Conservation (phyloP, 257 asterid genomes). For the Schizonepeta tenuifolia region DNA sequence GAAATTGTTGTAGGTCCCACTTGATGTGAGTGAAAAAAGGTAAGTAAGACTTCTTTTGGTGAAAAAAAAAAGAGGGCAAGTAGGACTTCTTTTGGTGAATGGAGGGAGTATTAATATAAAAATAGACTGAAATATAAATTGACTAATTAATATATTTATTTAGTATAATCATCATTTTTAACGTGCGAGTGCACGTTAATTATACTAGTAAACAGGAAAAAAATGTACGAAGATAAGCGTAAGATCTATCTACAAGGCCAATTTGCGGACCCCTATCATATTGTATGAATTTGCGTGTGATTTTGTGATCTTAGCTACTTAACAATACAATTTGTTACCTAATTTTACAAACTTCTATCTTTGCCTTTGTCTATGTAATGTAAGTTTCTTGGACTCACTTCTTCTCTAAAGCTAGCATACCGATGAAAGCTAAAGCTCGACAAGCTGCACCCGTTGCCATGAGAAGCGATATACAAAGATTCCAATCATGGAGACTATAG, state of each 20-base stretch:
- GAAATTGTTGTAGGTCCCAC: too few species aligned
- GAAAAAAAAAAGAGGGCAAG: too few species aligned
- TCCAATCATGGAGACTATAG: slow-evolving; percentile 52
- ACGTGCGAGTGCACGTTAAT: too few species aligned
- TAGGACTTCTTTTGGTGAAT: too few species aligned
- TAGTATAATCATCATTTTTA: too few species aligned
- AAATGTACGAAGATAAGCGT: not conserved
- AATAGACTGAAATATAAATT: too few species aligned
- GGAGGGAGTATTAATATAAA: too few species aligned
- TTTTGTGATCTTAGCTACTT: slow-evolving; percentile 18
- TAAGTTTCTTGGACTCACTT: slow-evolving; percentile 33
- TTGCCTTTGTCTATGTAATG: not conserved
- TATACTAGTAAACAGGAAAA: slow-evolving; percentile 2
- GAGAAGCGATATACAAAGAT: slow-evolving; percentile 51
- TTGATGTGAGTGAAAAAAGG: too few species aligned
- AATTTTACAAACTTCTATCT: not conserved
- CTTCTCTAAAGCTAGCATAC: slow-evolving; percentile 52
- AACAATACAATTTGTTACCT: slow-evolving; percentile 14
- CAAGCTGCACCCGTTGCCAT: slow-evolving; percentile 52
- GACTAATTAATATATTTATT: too few species aligned
- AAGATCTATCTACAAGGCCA: not conserved
- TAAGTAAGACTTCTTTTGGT: too few species aligned
- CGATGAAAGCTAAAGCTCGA: slow-evolving; percentile 56
- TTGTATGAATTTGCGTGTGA: slow-evolving; percentile 1
- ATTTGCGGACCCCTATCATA: not conserved